A percentile compares a stretch with the other conserved stretches of the same genome.
Conservation (phyloP, 192 early-diverging fungal genomes). For the Podila epicladia region DNA sequence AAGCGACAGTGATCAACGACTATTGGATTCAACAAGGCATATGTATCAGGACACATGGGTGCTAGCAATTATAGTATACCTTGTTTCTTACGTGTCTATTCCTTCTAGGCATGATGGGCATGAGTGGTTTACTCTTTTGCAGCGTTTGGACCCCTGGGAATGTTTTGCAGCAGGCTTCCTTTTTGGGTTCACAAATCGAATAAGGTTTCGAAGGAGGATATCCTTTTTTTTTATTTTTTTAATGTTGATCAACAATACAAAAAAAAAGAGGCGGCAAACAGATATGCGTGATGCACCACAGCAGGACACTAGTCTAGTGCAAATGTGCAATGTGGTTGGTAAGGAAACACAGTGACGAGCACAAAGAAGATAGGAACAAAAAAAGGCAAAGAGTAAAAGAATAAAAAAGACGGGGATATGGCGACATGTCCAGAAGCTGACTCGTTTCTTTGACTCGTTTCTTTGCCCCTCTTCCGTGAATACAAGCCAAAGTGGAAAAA, state of each 20-base stretch:
- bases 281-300: background rate
- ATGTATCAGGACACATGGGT: no score
- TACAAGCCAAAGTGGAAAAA: background rate
- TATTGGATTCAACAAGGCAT: no score
- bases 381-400: background rate
- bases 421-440: background rate
- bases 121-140: background rate
- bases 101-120: no score
- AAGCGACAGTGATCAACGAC: no score
- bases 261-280: background rate
- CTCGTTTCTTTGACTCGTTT: background rate
- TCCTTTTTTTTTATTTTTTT: background rate
- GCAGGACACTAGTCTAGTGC: no score
- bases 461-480: background rate
- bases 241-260: background rate
- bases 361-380: background rate
- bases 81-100: no score
- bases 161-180: constrained; percentile 1
- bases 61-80: no score
- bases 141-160: background rate
- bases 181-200: constrained; percentile 2
- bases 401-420: background rate
- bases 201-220: background rate
- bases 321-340: background rate
- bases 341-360: background rate